Base-by-base conservation (phyloP, 2,329 filamentous ascomycete genomes). In the Paraphoma sp. region DNA sequence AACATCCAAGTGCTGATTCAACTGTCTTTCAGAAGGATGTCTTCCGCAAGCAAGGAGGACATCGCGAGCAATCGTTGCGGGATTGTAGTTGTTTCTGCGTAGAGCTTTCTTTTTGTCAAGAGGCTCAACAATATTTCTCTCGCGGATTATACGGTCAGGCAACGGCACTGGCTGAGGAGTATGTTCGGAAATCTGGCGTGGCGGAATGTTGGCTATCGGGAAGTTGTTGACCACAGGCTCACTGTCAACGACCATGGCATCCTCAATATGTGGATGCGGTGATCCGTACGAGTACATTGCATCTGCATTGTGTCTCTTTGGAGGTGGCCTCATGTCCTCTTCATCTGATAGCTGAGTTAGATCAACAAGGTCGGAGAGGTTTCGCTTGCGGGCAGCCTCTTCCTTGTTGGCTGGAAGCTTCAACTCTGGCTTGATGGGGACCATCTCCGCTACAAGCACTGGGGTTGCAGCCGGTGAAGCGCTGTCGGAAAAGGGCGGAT, bases 31-130 rank as follows among this genome's bases (percentile, higher is more conserved):
- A 9, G 82, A 82, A 0, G 87, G 87, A 68, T 89, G 87, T 54
- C 83, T 82, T 14, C 86, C 86, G 11, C 85, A 80, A 14, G 86
- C 84, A 48, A 89, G 81, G 10, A 90, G 76, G 6, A 90, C 80
- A 68, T 89, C 86, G 48, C 86, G 78, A 4, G 87, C 87, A 57
- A 90, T 87, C 0, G 86, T 89, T 44, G 81, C 80, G 1, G 83
- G 80, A 65, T 89, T 81, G 66, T 90, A 90, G 14, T 74, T 79
- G 6, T 79, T 79, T 57, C 83, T 83, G 28, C 79, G 75, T 5
- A 79, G 71, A 8, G 81, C 81, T 38, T 80, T 79, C 49, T 78
- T 79, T 47, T 74, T 76, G 59, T 81, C 78, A 14, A 87, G 66
- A 0, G 77, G 76, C 59, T 82, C 76, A 4, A 83, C 80, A 36